Conservation (phyloP, 129 eudicot genomes). For the Escallonia rubra region DNA sequence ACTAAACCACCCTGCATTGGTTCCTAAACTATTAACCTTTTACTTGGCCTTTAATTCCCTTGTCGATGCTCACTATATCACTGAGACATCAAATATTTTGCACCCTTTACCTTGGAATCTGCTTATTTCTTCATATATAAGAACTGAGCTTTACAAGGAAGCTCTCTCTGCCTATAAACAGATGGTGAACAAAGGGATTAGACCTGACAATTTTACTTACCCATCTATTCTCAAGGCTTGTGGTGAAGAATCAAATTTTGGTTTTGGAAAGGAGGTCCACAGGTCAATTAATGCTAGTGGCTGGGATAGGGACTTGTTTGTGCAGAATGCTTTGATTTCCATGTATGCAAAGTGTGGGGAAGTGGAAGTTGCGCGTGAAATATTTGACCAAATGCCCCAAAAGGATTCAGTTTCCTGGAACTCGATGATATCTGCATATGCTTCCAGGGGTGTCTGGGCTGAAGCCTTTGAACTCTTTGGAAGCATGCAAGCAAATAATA, state of each 20-base stretch:
- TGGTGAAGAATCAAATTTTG: slow-evolving; percentile 46
- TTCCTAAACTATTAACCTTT: slow-evolving; percentile 45
- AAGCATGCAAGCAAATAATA: slow-evolving; percentile 28
- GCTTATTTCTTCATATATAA: slow-evolving; percentile 49
- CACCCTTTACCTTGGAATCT: slow-evolving; percentile 65
- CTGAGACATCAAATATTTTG: slow-evolving; percentile 22
- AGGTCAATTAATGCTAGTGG: slow-evolving; percentile 27
- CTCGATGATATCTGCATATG: slow-evolving; percentile 52
- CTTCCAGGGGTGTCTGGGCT: slow-evolving; percentile 38
- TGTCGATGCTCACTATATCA: slow-evolving; percentile 36
- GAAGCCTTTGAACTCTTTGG: slow-evolving; percentile 57
- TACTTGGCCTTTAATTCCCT: slow-evolving; percentile 32
- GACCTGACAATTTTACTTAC: slow-evolving; percentile 54
- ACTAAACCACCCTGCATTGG: slow-evolving; percentile 28
- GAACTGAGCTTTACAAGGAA: slow-evolving; percentile 33
- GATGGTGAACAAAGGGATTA: slow-evolving; percentile 44
- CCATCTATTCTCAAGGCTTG: slow-evolving; percentile 76
- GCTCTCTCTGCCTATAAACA: slow-evolving; percentile 39
- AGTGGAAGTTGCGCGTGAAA: slow-evolving; percentile 32
- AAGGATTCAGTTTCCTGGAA: slow-evolving; percentile 68
- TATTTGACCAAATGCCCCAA: slow-evolving; percentile 50
- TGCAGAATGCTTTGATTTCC: slow-evolving; percentile 58
- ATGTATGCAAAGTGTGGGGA: slow-evolving; percentile 69
- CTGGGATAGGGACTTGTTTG: slow-evolving; percentile 45
- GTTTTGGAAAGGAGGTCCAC: slow-evolving; percentile 49